A percentile compares a stretch with the other conserved stretches of the same genome.
These are phyloP conservation scores for Phallus indusiatus DNA, from an alignment of 768 basidiomycete species.

Conservation along the genomic window DNA sequence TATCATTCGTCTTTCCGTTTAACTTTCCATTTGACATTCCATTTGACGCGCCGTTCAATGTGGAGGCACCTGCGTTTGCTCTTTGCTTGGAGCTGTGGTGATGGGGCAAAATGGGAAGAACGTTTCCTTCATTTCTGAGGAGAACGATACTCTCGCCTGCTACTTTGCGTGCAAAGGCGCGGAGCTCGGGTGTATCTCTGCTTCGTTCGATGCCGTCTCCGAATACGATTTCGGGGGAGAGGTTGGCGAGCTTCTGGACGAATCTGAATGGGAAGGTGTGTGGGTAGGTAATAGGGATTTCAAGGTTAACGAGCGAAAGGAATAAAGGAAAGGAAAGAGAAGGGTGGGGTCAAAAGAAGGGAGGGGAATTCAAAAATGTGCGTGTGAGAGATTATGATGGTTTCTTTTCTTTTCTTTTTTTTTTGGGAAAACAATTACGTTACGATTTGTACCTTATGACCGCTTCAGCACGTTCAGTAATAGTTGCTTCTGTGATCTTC, in stretches of 20 bases:
- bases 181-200: slow-evolving; percentile 50
- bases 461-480: slow-evolving; percentile 40
- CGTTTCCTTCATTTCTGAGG: slow-evolving; percentile 46
- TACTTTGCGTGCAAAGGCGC: slow-evolving; percentile 42
- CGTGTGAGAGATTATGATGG: slow-evolving; percentile 9
- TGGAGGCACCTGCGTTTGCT: no score
- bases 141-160: slow-evolving; percentile 58
- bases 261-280: slow-evolving; percentile 31
- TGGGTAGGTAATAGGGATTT: not conserved
- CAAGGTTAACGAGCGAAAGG: no score
- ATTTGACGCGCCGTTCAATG: no score
- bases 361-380: not conserved
- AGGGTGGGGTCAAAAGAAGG: no score
- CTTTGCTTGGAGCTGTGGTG: no score
- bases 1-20: no score
- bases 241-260: slow-evolving; percentile 57
- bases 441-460: slow-evolving; percentile 9
- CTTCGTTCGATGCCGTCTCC: slow-evolving; percentile 60
- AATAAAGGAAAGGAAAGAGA: no score
- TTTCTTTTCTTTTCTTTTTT: slow-evolving; percentile 1
- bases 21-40: no score
- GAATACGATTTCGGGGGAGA: slow-evolving; percentile 59
- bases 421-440: slow-evolving; percentile 4
- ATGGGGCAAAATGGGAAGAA: slow-evolving; percentile 61
- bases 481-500: slow-evolving; percentile 37